Evolutionary conservation across 768 basidiomycete genomes (phyloP), one percentile per base, ranked within the genome.

Genomic region (Naematelia encephala): DNA sequence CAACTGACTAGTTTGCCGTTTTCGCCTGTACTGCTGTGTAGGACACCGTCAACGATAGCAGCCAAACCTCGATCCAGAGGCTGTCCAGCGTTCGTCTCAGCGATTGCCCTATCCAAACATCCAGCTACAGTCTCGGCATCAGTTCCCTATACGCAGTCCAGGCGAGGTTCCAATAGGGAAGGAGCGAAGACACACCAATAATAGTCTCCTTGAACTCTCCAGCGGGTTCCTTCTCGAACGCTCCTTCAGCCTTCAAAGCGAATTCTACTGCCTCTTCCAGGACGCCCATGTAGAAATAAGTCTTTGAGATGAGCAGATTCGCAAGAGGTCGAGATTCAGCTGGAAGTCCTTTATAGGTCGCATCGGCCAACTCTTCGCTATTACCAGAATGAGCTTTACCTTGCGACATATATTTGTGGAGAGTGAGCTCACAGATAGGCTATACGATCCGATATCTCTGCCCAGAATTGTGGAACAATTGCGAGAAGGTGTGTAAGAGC

Each of bases 401-500:
- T n/a, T n/a, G n/a, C n/a, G n/a, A n/a, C n/a, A n/a, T n/a, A n/a
- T n/a, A n/a, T n/a, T n/a, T n/a, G n/a, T n/a, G n/a, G n/a, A n/a
- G n/a, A n/a, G n/a, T n/a, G n/a, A 80, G 63, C 90, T 69, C 76
- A 90, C 93, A 98, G 91, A 59, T 86, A 80, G 29, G 88, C 84
- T 69, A 97, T 87, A 74, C 89, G 85, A 78, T 99, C 96, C 67
- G 91, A 92, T 71, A 98, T 94, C 82, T 99, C 96, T 48, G 94
- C 88, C 96, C 96, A 99, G 78, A 97, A 98, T 69, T 89, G 87
- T 39, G 92, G 85, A 5, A 98, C 91, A 46, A 97, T 84, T 14
- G 84, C 80, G 70, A 85, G 88, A 54, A 99, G 82, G 46, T 87
- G 83, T 51, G 84, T 84, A 68, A 99, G 85, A 22, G 96, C 96